phyloP scores from a whole-genome alignment of 129 eudicot genomes.

The Smallanthus sonchifolius region DNA sequence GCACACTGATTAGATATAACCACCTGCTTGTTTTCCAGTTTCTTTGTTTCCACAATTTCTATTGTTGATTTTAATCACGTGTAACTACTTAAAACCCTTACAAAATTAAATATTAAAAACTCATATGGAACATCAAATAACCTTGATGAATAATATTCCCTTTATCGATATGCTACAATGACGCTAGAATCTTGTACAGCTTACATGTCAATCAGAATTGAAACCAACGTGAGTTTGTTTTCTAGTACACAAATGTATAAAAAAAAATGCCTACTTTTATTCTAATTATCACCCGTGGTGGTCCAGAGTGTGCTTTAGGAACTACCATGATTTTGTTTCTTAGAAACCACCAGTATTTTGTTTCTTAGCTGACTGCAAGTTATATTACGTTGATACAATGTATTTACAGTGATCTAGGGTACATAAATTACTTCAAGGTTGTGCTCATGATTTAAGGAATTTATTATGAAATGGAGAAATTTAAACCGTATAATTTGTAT shows the following conservation, averaged over 20 bases:
- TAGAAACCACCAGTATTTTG: constrained; percentile 22
- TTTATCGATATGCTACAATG: background rate
- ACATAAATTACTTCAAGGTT: too few relatives aligned
- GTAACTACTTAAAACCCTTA: background rate
- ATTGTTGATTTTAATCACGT: background rate
- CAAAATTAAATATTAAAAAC: background rate
- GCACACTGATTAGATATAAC: too few relatives aligned
- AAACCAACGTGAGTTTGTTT: constrained; percentile 16
- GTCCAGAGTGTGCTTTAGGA: background rate
- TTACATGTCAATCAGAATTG: background rate
- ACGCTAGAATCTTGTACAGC: background rate
- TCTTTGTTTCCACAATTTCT: background rate
- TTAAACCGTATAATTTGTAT: too few relatives aligned
- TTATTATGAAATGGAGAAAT: too few relatives aligned
- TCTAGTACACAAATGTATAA: background rate
- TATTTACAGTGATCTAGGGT: background rate
- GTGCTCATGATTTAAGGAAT: too few relatives aligned
- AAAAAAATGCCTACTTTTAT: background rate
- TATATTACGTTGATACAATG: too few relatives aligned
- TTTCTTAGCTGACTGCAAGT: background rate
- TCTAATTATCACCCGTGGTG: background rate
- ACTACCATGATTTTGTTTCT: constrained; percentile 26
- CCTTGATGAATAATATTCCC: background rate
- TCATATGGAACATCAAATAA: background rate
- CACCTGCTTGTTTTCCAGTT: too few relatives aligned